A percentile compares a stretch with the other conserved stretches of the same genome.
phyloP scores from a whole-genome alignment of 2,329 filamentous ascomycete species.

The Verticillium alfalfae region DNA sequence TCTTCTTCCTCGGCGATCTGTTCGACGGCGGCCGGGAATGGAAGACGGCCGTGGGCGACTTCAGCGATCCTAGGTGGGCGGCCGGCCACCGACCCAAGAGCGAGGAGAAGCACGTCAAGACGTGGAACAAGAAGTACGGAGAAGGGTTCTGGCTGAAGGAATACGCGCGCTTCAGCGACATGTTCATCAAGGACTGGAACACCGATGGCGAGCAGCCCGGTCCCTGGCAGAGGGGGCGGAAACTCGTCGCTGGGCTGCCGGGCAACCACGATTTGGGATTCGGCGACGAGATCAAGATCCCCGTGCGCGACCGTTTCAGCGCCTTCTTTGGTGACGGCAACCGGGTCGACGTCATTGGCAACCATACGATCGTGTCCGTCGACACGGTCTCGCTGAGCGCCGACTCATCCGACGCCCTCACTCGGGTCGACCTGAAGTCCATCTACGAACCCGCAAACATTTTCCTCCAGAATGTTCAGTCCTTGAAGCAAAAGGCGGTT shows the following conservation, averaged over 20 bases:
- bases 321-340: conserved; percentile 90
- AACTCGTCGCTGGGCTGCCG: conserved; percentile 78
- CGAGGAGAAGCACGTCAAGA: conserved; percentile 52
- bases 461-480: conserved; percentile 66
- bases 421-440: conserved; percentile 44
- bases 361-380: conserved; percentile 91
- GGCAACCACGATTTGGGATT: conserved; percentile 96
- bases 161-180: conserved; percentile 76
- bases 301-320: conserved; percentile 77
- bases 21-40: conserved; percentile 97
- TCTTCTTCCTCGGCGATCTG: conserved; percentile 88
- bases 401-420: conserved; percentile 44
- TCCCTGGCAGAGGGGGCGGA: conserved; percentile 61
- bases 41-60: conserved; percentile 63
- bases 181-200: conserved; percentile 72
- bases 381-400: conserved; percentile 87
- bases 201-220: conserved; percentile 48
- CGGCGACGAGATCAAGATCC: conserved; percentile 73
- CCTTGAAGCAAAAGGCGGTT: conserved; percentile 61
- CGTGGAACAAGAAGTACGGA: conserved; percentile 70
- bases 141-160: conserved; percentile 82
- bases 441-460: conserved; percentile 74
- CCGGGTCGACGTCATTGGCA: conserved; percentile 83
- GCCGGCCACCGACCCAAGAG: conserved; percentile 40
- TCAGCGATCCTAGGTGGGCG: conserved; percentile 55